These are phyloP conservation scores for Saccharomyces uvarum DNA, from an alignment of 1,139 yeast species.

Conservation along the genomic window DNA sequence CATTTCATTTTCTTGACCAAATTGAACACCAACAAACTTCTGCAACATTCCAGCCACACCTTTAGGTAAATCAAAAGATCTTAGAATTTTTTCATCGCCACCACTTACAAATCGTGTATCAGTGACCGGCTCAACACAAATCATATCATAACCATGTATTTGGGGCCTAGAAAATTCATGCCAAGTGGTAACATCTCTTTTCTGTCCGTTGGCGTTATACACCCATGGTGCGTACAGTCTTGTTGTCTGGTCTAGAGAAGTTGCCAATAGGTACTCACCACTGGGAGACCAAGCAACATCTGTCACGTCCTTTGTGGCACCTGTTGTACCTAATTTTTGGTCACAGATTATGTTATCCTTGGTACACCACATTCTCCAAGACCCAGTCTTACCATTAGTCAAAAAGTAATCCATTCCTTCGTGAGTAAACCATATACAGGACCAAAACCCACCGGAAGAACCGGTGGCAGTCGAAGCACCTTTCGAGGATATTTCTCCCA, in stretches of 20 bases:
- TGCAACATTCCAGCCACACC: slow-evolving; percentile 59
- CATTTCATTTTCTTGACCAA: slow-evolving; percentile 21
- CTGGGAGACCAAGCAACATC: slow-evolving; percentile 71
- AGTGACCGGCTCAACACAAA: slow-evolving; percentile 60
- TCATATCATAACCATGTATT: slow-evolving; percentile 96
- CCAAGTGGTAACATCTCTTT: slow-evolving; percentile 44
- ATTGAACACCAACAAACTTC: slow-evolving; percentile 44
- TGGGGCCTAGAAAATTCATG: slow-evolving; percentile 95
- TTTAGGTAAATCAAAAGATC: slow-evolving; percentile 87
- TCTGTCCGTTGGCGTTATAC: slow-evolving; percentile 27
- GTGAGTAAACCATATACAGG: slow-evolving; percentile 66
- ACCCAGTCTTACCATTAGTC: slow-evolving; percentile 86
- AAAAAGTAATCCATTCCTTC: slow-evolving; percentile 45
- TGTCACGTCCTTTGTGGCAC: slow-evolving; percentile 66
- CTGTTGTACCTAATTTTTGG: slow-evolving; percentile 60
- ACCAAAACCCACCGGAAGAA: slow-evolving; percentile 96
- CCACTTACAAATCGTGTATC: slow-evolving; percentile 73
- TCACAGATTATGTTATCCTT: slow-evolving; percentile 40
- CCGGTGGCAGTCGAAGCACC: slow-evolving; percentile 99
- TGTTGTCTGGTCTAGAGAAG: slow-evolving; percentile 89
- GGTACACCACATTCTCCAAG: slow-evolving; percentile 73
- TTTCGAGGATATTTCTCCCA: slow-evolving; percentile 88
- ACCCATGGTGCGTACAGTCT: slow-evolving; percentile 67
- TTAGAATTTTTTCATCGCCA: slow-evolving; percentile 88
- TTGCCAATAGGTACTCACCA: slow-evolving; percentile 63